phyloP scores from a whole-genome alignment of 208 protist genomes.

The Leishmania tarentolae region DNA sequence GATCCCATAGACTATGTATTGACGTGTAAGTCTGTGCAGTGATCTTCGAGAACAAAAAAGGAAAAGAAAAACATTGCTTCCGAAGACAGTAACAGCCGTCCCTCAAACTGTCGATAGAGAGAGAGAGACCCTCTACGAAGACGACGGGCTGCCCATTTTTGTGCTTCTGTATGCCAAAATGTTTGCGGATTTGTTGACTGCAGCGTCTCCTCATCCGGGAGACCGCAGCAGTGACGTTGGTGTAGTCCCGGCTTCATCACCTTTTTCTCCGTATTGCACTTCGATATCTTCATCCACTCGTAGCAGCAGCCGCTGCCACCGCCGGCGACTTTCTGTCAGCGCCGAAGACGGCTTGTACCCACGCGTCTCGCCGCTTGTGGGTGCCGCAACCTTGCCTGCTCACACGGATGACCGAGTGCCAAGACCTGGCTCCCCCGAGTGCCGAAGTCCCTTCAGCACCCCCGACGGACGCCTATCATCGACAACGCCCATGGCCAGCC shows the following conservation, averaged over 20 bases:
- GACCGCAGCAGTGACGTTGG: background rate
- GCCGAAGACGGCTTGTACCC: background rate
- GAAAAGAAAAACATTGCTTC: background rate
- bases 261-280: background rate
- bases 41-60: background rate
- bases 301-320: background rate
- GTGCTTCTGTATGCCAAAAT: background rate
- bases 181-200: conserved; percentile 22
- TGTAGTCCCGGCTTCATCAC: conserved; percentile 1
- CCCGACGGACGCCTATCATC: background rate
- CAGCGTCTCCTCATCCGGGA: conserved; percentile 4
- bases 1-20: background rate
- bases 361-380: background rate
- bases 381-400: conserved; percentile 4
- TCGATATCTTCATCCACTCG: background rate
- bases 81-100: background rate
- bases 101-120: background rate
- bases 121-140: background rate
- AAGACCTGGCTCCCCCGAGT: conserved; percentile 12
- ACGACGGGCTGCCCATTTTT: background rate
- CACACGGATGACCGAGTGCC: background rate
- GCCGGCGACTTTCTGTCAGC: background rate
- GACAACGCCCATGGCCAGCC: background rate
- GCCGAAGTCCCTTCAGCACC: conserved; percentile 19
- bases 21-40: background rate